These are phyloP conservation scores for Fusarium multiceps DNA, from an alignment of 2,329 filamentous ascomycete genomes.

Conservation along the genomic window DNA sequence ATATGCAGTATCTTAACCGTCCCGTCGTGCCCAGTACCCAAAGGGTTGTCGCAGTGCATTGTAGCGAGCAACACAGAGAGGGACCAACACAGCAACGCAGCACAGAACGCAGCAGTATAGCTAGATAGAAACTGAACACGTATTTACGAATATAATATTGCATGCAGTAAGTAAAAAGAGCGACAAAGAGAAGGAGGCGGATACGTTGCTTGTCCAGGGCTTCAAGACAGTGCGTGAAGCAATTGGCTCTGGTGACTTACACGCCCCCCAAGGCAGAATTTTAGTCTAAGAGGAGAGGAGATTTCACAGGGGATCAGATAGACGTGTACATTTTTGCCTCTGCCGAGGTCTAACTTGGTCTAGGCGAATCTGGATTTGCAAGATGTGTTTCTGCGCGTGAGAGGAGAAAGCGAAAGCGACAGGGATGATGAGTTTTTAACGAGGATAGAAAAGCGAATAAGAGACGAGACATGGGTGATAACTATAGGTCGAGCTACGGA, in stretches of 20 bases:
- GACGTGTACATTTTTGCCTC: slow-evolving; percentile 30
- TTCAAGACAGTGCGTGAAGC: slow-evolving; percentile 23
- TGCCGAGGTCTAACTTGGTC: slow-evolving; percentile 7
- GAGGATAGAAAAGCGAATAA: neutral
- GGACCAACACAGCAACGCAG: slow-evolving; percentile 33
- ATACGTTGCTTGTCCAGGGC: slow-evolving; percentile 1
- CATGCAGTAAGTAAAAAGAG: neutral
- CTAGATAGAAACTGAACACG: slow-evolving; percentile 32
- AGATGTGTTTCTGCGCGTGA: slow-evolving; percentile 18
- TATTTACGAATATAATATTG: slow-evolving; percentile 8
- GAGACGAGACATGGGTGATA: neutral
- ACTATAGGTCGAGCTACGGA: neutral
- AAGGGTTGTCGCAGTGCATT: slow-evolving; percentile 31
- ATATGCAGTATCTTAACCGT: slow-evolving; percentile 10
- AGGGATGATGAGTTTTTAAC: slow-evolving; percentile 4
- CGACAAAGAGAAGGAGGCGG: slow-evolving; percentile 3
- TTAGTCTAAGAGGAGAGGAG: neutral
- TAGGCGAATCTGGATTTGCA: slow-evolving; percentile 6
- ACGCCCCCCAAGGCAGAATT: slow-evolving; percentile 16
- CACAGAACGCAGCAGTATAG: neutral
- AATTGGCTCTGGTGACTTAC: slow-evolving; percentile 20
- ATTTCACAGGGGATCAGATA: neutral
- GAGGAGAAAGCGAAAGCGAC: neutral
- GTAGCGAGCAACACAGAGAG: slow-evolving; percentile 12
- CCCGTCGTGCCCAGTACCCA: neutral